Evolutionary conservation across 2,329 filamentous ascomycete species (phyloP).

Genomic region (Hypoxylon sp.): DNA sequence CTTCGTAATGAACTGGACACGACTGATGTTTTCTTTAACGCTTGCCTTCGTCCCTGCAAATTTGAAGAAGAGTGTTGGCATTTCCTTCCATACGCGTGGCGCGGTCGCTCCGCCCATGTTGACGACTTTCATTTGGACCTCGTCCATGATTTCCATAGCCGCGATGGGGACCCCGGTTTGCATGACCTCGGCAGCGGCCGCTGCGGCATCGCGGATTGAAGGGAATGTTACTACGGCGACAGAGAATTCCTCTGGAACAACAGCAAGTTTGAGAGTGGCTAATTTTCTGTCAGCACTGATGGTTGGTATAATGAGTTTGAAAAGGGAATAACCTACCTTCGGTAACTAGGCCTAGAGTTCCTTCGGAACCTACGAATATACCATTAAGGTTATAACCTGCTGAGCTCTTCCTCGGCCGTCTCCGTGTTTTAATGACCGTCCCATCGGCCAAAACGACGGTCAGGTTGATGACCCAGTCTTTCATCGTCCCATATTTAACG

Average conservation of each 20-base stretch:
- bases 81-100: conserved; percentile 79
- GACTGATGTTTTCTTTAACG: conserved; percentile 82
- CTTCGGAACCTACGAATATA: conserved; percentile 85
- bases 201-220: conserved; percentile 80
- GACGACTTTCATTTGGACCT: conserved; percentile 87
- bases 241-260: conserved; percentile 81
- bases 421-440: conserved; percentile 82
- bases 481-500: conserved; percentile 87
- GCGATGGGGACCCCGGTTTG: conserved; percentile 80
- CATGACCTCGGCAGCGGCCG: conserved; percentile 82
- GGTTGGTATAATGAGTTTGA: not conserved
- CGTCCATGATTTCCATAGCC: conserved; percentile 89
- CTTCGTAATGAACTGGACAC: conserved; percentile 78
- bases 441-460: conserved; percentile 86
- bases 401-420: conserved; percentile 83
- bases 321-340: conserved; percentile 65
- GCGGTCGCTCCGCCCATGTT: conserved; percentile 80
- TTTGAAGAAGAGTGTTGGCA: conserved; percentile 87
- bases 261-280: conserved; percentile 83
- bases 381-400: conserved; percentile 88
- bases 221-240: conserved; percentile 87
- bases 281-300: conserved; percentile 8
- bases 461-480: conserved; percentile 87
- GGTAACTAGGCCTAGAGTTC: conserved; percentile 84
- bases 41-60: conserved; percentile 84